phyloP scores from a whole-genome alignment of 495 filamentous ascomycete genomes.

The Neurospora intermedia region DNA sequence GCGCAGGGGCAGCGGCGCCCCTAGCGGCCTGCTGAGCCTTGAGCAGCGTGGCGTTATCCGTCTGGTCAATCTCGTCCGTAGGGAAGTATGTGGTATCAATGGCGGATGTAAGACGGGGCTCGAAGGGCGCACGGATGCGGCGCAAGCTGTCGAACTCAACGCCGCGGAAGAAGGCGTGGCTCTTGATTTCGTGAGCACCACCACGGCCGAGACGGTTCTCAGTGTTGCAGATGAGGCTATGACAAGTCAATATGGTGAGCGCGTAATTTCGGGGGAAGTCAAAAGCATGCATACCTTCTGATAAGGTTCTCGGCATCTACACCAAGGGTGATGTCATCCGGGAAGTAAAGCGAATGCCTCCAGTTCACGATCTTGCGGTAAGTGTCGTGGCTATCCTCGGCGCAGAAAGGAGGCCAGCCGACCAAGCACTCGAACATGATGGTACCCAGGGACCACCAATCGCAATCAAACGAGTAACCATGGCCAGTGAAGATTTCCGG shows the following conservation, averaged over 20 bases:
- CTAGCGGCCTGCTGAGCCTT: conserved; percentile 51
- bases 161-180: conserved; percentile 89
- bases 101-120: conserved; percentile 80
- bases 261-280: not conserved
- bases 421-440: conserved; percentile 99
- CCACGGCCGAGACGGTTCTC: conserved; percentile 79
- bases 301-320: conserved; percentile 80
- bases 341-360: conserved; percentile 91
- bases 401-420: conserved; percentile 98
- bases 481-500: conserved; percentile 96
- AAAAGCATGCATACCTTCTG: conserved; percentile 49
- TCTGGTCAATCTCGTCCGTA: conserved; percentile 93
- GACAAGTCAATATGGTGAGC: not conserved
- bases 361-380: conserved; percentile 99
- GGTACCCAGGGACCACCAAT: conserved; percentile 98
- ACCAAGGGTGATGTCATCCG: conserved; percentile 83
- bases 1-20: conserved; percentile 12
- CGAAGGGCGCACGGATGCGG: conserved; percentile 87
- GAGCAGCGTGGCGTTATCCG: conserved; percentile 66
- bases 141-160: conserved; percentile 89
- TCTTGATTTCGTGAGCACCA: conserved; percentile 83
- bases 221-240: conserved; percentile 80
- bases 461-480: conserved; percentile 90
- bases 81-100: conserved; percentile 99
- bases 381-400: conserved; percentile 92